A percentile compares a stretch with the other conserved stretches of the same genome.
Evolutionary conservation across 164 flowering plant genomes (phyloP).

Genomic region (Kalanchoe fedtschenkoi): DNA sequence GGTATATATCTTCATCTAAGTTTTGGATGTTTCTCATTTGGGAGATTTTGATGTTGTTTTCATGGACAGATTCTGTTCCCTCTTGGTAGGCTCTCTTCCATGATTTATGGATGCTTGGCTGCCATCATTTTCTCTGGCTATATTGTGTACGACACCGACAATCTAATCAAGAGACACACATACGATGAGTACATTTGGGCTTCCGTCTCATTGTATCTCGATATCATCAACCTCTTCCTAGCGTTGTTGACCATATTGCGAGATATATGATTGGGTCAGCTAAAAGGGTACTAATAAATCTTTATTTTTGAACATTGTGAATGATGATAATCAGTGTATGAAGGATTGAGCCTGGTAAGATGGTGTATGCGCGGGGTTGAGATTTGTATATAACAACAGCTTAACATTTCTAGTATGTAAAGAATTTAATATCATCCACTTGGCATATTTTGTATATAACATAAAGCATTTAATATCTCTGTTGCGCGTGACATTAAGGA

Average conservation of each 20-base stretch:
- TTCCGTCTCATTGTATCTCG: constrained; percentile 62
- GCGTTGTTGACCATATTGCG: constrained; percentile 50
- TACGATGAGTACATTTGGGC: constrained; percentile 96
- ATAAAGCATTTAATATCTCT: too few species aligned
- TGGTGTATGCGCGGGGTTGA: too few species aligned
- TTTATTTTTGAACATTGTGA: too few species aligned
- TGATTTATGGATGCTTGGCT: constrained; percentile 68
- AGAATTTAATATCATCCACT: too few species aligned
- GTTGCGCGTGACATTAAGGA: too few species aligned
- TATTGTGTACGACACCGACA: constrained; percentile 82
- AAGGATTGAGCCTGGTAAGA: too few species aligned
- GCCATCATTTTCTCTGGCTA: constrained; percentile 75
- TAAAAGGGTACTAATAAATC: too few species aligned
- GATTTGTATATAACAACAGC: too few species aligned
- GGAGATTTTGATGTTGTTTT: not conserved
- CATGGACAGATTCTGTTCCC: constrained; percentile 67
- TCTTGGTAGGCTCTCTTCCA: constrained; percentile 45
- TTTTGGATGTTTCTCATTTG: not conserved
- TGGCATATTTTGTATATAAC: too few species aligned
- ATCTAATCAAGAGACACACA: constrained; percentile 68
- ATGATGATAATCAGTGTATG: too few species aligned
- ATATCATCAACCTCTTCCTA: constrained; percentile 75
- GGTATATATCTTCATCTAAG: not conserved
- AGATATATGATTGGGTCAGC: too few species aligned
- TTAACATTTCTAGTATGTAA: too few species aligned